These are phyloP conservation scores for Podaxis sp. DNA, from an alignment of 768 basidiomycete species.

Conservation along the genomic window DNA sequence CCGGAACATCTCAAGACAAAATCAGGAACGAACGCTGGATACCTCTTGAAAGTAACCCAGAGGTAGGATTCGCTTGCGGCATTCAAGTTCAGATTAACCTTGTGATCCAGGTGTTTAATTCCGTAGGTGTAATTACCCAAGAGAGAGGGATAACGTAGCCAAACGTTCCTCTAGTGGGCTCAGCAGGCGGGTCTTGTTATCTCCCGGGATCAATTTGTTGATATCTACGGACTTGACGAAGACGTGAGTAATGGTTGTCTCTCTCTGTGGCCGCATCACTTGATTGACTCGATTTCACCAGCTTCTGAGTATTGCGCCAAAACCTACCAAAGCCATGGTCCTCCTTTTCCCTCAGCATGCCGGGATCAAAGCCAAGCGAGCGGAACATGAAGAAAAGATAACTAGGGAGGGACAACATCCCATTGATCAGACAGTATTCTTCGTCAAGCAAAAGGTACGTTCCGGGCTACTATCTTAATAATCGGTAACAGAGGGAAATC, in stretches of 20 bases:
- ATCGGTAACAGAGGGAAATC: background rate
- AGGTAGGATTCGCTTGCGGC: constrained; percentile 18
- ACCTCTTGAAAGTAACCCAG: constrained; percentile 74
- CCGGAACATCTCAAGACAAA: background rate
- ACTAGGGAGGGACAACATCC: constrained; percentile 36
- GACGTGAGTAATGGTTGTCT: constrained; percentile 45
- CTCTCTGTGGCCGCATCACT: background rate
- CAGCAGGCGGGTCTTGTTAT: constrained; percentile 58
- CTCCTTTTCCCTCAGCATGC: constrained; percentile 75
- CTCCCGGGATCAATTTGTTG: constrained; percentile 49
- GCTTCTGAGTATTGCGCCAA: constrained; percentile 65
- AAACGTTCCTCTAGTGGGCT: constrained; percentile 49
- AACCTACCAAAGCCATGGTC: constrained; percentile 79
- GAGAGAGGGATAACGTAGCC: background rate
- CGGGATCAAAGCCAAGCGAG: constrained; percentile 41
- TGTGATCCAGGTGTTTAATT: constrained; percentile 40
- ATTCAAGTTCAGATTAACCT: background rate
- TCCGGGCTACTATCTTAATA: background rate
- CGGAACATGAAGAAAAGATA: constrained; percentile 57
- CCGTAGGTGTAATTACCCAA: constrained; percentile 24
- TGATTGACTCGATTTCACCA: constrained; percentile 22
- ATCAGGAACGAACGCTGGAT: constrained; percentile 49
- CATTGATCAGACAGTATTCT: constrained; percentile 67
- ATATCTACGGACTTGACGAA: constrained; percentile 70
- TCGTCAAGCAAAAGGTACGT: constrained; percentile 86